Conservation (phyloP, 2,329 filamentous ascomycete species). For the Didymosphaeria variabile region DNA sequence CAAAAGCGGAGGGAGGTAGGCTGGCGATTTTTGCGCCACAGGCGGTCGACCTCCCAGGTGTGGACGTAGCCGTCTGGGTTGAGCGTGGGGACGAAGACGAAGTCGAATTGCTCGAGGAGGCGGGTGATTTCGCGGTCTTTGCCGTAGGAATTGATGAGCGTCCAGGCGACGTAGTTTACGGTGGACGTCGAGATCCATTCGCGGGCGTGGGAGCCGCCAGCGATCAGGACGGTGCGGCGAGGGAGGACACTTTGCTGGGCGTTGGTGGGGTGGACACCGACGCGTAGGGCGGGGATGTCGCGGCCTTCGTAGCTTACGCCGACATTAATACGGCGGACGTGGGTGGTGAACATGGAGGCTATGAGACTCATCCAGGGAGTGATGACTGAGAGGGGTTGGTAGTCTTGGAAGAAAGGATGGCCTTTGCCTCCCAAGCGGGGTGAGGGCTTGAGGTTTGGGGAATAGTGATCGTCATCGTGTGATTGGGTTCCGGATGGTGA, state of each 20-base stretch:
- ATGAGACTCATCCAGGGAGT: slow-evolving; percentile 91
- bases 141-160: slow-evolving; percentile 82
- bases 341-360: slow-evolving; percentile 86
- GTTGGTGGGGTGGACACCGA: slow-evolving; percentile 70
- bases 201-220: slow-evolving; percentile 87
- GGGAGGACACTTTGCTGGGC: slow-evolving; percentile 55
- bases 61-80: slow-evolving; percentile 97
- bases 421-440: slow-evolving; percentile 58
- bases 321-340: slow-evolving; percentile 76
- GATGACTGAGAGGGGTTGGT: slow-evolving; percentile 86
- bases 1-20: slow-evolving; percentile 84
- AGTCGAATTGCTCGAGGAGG: slow-evolving; percentile 83
- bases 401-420: slow-evolving; percentile 85
- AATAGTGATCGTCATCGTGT: slow-evolving; percentile 37
- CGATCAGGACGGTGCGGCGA: slow-evolving; percentile 81
- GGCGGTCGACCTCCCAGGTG: slow-evolving; percentile 87
- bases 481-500: slow-evolving; percentile 48
- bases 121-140: slow-evolving; percentile 75
- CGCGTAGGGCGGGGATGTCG: slow-evolving; percentile 81
- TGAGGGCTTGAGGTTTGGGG: slow-evolving; percentile 36
- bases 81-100: slow-evolving; percentile 85
- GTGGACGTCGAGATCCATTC: slow-evolving; percentile 97
- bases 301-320: slow-evolving; percentile 90
- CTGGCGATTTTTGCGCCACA: slow-evolving; percentile 96
- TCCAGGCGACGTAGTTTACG: slow-evolving; percentile 90